These are phyloP conservation scores for Phytophthora nicotianae DNA, from an alignment of 352 stramenopile species.

Conservation along the genomic window DNA sequence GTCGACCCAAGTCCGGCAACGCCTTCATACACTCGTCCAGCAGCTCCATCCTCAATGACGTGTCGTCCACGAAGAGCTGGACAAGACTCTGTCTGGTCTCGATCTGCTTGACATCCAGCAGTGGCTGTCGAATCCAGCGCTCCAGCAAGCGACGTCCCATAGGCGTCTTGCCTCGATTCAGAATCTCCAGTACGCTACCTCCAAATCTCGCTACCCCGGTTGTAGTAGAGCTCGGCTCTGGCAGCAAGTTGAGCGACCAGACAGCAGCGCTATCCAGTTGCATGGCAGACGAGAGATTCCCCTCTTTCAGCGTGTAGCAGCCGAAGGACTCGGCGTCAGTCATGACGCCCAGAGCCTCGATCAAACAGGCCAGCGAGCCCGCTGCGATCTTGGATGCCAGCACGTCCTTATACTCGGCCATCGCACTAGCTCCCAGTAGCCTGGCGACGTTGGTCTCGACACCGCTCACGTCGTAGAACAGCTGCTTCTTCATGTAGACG, in stretches of 20 bases:
- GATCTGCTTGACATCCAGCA: conserved; percentile 91
- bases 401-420: conserved; percentile 70
- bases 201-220: conserved; percentile 49
- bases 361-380: conserved; percentile 68
- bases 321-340: conserved; percentile 69
- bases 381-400: conserved; percentile 72
- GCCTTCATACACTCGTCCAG: conserved; percentile 90
- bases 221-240: conserved; percentile 60
- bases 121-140: conserved; percentile 97
- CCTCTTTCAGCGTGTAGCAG: conserved; percentile 66
- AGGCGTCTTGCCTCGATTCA: conserved; percentile 94
- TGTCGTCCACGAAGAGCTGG: conserved; percentile 91
- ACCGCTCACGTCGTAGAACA: conserved; percentile 55
- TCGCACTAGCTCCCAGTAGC: conserved; percentile 56
- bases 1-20: conserved; percentile 77
- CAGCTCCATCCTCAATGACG: conserved; percentile 85
- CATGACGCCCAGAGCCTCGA: conserved; percentile 77
- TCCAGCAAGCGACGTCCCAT: conserved; percentile 95
- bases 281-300: conserved; percentile 89
- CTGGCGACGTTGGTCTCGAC: conserved; percentile 72
- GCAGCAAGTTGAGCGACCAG: conserved; percentile 93
- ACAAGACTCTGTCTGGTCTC: conserved; percentile 91
- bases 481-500: conserved; percentile 76
- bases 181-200: conserved; percentile 92
- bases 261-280: conserved; percentile 93